These are phyloP conservation scores for Penicillium hordei DNA, from an alignment of 2,329 filamentous ascomycete species.

Conservation along the genomic window DNA sequence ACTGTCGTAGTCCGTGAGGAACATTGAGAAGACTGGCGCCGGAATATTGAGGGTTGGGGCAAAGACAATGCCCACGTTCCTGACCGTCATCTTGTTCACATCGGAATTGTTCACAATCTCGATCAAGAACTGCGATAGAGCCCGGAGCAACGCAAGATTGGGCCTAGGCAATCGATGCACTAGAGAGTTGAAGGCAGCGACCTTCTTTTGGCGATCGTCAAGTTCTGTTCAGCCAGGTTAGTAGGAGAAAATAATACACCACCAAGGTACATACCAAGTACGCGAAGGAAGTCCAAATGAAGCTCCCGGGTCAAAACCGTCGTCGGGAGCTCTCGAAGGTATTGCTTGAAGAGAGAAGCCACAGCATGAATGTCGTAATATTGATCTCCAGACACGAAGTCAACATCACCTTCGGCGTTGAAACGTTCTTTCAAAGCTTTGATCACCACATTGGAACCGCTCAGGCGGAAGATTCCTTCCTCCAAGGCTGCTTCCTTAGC, in stretches of 20 bases:
- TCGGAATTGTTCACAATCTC: constrained; percentile 87
- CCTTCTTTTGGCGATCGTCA: constrained; percentile 71
- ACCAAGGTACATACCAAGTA: constrained; percentile 56
- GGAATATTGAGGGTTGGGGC: constrained; percentile 96
- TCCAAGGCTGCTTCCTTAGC: constrained; percentile 77
- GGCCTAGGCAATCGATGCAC: constrained; percentile 76
- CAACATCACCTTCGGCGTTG: constrained; percentile 88
- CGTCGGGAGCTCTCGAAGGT: constrained; percentile 85
- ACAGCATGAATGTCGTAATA: constrained; percentile 97
- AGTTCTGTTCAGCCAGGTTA: constrained; percentile 56
- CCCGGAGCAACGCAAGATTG: constrained; percentile 78
- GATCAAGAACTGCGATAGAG: constrained; percentile 84
- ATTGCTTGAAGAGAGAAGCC: constrained; percentile 89
- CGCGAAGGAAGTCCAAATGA: constrained; percentile 81
- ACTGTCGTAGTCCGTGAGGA: constrained; percentile 82
- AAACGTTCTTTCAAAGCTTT: constrained; percentile 89
- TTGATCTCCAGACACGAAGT: constrained; percentile 72
- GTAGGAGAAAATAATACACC: constrained; percentile 7
- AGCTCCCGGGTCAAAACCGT: constrained; percentile 89
- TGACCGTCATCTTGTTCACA: constrained; percentile 96
- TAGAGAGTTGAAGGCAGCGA: constrained; percentile 71
- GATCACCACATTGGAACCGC: constrained; percentile 94
- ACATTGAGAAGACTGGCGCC: constrained; percentile 87
- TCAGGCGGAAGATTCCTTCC: constrained; percentile 94
- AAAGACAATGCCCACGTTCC: constrained; percentile 97